Base-by-base conservation (phyloP, 2,329 filamentous ascomycete species). In the Pyricularia sp. region DNA sequence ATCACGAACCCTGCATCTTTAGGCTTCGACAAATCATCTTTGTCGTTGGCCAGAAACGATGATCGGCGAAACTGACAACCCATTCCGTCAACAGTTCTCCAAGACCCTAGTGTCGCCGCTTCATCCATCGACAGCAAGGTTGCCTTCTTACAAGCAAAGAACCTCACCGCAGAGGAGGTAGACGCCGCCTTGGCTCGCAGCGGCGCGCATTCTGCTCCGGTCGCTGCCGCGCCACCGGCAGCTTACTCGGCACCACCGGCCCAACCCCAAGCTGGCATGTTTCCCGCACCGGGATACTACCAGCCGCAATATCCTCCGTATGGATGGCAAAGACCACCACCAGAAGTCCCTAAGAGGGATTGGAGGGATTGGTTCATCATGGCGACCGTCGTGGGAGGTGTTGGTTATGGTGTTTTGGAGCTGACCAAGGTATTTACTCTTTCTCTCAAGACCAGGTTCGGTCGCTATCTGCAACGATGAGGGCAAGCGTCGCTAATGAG, bases 341-440 rank as follows among this genome's bases (percentile, higher is more conserved):
- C 82, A 1, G 80, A 83, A 65, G 77, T 86, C 2, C 92, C 92
- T 3, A 88, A 86, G 73, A 83, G 94, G 72, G 94, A 99, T 77
- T 99, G 94, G 94, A 85, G 96, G 67, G 94, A 99, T 74, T 97
- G 92, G 90, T 99, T 99, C 77, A 97, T 99, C 76, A 96, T 97
- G 91, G 94, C 94, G 8, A 99, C 94, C 0, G 90, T 97, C 13
- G 88, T 96, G 68, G 89, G 92, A 65, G 91, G 93, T 62, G 88
- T 97, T 24, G 84, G 91, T 53, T 97, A 97, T 72, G 93, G 93
- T 0, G 77, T 96, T 26, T 99, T 94, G 74, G 85, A 88, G 68
- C 83, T 97, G 19, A 90, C 92, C 67, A 96, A 96, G 84, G 89
- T 91, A 79, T 49, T n/a, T 49, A 2, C n/a, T 12, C 16, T 49